phyloP scores from a whole-genome alignment of 768 basidiomycete genomes.

The Macrolepiota dolichaula region DNA sequence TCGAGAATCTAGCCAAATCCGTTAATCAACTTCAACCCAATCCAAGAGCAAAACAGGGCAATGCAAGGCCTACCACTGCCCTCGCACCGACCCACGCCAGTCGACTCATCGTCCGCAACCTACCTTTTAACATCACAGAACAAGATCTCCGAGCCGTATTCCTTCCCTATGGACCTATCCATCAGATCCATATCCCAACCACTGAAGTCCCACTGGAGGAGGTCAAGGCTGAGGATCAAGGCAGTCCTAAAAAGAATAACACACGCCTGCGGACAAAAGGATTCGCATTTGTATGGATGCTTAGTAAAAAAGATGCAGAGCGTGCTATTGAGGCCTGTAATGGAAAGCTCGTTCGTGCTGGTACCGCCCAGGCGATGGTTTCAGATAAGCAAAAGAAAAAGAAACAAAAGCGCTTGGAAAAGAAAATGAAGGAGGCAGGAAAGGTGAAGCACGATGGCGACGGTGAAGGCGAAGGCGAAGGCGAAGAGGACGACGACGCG shows the following conservation, averaged over 20 bases:
- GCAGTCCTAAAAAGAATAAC: slow-evolving; percentile 19
- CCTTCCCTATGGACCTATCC: slow-evolving; percentile 82
- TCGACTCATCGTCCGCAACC: slow-evolving; percentile 87
- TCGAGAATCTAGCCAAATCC: slow-evolving; percentile 62
- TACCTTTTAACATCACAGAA: slow-evolving; percentile 80
- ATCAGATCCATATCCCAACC: slow-evolving; percentile 78
- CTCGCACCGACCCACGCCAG: slow-evolving; percentile 63
- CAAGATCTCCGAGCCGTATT: slow-evolving; percentile 85
- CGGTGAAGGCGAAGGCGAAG: slow-evolving; percentile 18
- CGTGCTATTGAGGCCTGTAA: slow-evolving; percentile 77
- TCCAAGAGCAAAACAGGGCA: slow-evolving; percentile 24
- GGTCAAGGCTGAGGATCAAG: slow-evolving; percentile 27
- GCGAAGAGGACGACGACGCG: slow-evolving; percentile 14
- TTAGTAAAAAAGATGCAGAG: slow-evolving; percentile 82
- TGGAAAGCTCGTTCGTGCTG: slow-evolving; percentile 64
- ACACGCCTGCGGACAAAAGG: slow-evolving; percentile 54
- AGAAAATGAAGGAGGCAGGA: slow-evolving; percentile 39
- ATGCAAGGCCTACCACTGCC: slow-evolving; percentile 21
- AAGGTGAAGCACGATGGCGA: slow-evolving; percentile 31
- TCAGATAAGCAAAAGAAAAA: slow-evolving; percentile 67
- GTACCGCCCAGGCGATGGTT: slow-evolving; percentile 53
- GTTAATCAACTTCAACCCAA: slow-evolving; percentile 16
- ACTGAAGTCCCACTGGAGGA: slow-evolving; percentile 25
- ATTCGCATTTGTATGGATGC: slow-evolving; percentile 95
- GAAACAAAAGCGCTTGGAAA: slow-evolving; percentile 55